A percentile compares a stretch with the other conserved stretches of the same genome.
Evolutionary conservation across 73 alveolate species (phyloP).

Genomic region (Diophrys sp.): DNA sequence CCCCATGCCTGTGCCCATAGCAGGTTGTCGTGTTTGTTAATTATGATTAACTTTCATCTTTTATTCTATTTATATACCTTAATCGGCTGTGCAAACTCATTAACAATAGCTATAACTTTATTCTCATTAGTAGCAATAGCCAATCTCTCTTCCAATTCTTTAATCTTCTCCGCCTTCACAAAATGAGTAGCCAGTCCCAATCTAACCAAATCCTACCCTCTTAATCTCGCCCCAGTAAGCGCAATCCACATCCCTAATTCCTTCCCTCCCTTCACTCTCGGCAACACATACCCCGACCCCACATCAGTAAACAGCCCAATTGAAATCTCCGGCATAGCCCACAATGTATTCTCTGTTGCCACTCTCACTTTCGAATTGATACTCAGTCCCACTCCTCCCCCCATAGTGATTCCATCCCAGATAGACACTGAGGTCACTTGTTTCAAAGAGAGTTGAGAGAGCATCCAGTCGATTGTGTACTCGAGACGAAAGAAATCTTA

Average conservation of each 20-base stretch:
- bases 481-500: constrained; percentile 64
- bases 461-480: constrained; percentile 66
- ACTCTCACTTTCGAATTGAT: constrained; percentile 87
- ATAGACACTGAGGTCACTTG: constrained; percentile 72
- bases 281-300: constrained; percentile 88
- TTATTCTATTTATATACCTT: background rate
- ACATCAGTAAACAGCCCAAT: constrained; percentile 95
- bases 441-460: constrained; percentile 70
- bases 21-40: too few species aligned
- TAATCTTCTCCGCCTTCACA: constrained; percentile 56
- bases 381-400: constrained; percentile 97
- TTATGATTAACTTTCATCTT: too few species aligned
- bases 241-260: constrained; percentile 80
- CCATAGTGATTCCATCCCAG: constrained; percentile 96
- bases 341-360: constrained; percentile 93
- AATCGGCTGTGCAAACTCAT: background rate
- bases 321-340: constrained; percentile 94
- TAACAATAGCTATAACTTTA: background rate
- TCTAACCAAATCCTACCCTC: constrained; percentile 73
- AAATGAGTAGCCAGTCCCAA: constrained; percentile 91
- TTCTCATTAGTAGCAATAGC: background rate
- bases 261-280: constrained; percentile 65
- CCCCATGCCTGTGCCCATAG: too few species aligned
- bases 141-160: constrained; percentile 15
- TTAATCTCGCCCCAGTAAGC: constrained; percentile 83